A percentile compares a stretch with the other conserved stretches of the same genome.
phyloP scores from a whole-genome alignment of 2,329 filamentous ascomycete genomes.

The Neofusicoccum ribis region DNA sequence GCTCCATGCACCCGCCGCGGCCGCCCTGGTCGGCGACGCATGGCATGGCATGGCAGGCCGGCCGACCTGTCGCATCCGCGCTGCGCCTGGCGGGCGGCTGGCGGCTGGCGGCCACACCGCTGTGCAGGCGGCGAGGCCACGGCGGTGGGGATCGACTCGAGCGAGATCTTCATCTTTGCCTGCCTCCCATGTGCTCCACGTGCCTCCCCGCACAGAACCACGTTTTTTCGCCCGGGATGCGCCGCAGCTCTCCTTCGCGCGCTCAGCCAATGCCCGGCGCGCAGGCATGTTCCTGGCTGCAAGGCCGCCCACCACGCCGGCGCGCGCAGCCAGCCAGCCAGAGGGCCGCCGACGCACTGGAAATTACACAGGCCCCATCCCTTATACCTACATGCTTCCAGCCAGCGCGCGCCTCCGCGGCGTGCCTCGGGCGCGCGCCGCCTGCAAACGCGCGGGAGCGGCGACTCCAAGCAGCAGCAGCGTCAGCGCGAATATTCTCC shows the following conservation, averaged over 20 bases:
- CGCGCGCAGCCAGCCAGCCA: constrained; percentile 5
- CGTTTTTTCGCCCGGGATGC: constrained; percentile 19
- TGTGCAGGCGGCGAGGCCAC: not conserved
- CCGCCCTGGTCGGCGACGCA: not conserved
- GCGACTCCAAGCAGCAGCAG: not conserved
- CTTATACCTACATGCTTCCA: constrained; percentile 4
- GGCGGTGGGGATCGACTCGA: constrained; percentile 17
- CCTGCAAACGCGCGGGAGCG: constrained; percentile 1
- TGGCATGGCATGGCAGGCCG: constrained; percentile 7
- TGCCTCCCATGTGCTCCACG: constrained; percentile 16
- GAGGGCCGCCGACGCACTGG: not conserved
- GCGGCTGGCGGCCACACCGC: constrained; percentile 12
- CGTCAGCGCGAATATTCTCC: not conserved
- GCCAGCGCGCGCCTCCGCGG: not conserved
- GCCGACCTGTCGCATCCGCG: constrained; percentile 12
- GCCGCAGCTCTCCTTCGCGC: not conserved
- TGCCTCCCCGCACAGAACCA: constrained; percentile 19
- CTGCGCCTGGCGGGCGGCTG: not conserved
- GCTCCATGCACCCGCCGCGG: not conserved
- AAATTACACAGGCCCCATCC: constrained; percentile 17
- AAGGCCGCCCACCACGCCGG: constrained; percentile 12
- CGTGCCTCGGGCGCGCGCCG: not conserved
- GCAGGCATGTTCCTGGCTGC: constrained; percentile 18
- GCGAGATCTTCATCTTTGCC: constrained; percentile 19
- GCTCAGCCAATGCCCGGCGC: constrained; percentile 6